phyloP scores from a whole-genome alignment of 768 basidiomycete genomes.

The Sarcomyxa edulis region DNA sequence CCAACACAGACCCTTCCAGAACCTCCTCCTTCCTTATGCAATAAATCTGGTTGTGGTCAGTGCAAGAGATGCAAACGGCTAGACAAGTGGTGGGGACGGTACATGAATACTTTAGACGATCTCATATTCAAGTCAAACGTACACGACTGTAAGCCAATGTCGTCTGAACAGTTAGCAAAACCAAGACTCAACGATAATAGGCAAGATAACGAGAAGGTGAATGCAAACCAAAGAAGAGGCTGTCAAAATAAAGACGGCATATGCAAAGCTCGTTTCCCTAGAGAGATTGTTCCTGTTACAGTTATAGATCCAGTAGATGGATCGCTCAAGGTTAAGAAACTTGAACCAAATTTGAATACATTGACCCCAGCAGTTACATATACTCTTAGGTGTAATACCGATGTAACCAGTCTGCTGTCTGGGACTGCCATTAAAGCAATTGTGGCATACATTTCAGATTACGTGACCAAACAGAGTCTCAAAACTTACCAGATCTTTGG shows the following conservation, averaged over 20 bases:
- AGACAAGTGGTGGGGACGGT: neutral
- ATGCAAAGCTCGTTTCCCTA: constrained; percentile 28
- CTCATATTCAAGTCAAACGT: constrained; percentile 2
- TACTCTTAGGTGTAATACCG: constrained; percentile 27
- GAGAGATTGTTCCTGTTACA: constrained; percentile 2
- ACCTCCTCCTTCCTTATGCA: constrained; percentile 12
- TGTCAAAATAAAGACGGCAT: constrained; percentile 20
- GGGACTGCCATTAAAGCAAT: constrained; percentile 30
- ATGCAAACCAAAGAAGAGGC: constrained; percentile 8
- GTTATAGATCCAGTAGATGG: neutral
- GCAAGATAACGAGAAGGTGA: constrained; percentile 12
- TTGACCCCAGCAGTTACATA: constrained; percentile 2
- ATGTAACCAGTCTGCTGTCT: constrained; percentile 25
- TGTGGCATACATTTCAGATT: constrained; percentile 28
- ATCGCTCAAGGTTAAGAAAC: neutral
- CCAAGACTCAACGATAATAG: constrained; percentile 4
- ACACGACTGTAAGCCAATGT: constrained; percentile 2
- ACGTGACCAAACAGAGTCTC: constrained; percentile 26
- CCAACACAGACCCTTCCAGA: constrained; percentile 15
- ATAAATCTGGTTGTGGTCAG: neutral
- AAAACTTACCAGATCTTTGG: constrained; percentile 30
- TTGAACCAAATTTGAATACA: constrained; percentile 1
- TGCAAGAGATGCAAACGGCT: constrained; percentile 4
- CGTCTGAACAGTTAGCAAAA: constrained; percentile 1
- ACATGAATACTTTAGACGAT: neutral